A percentile compares a stretch with the other conserved stretches of the same genome.
phyloP scores from a whole-genome alignment of 2,329 filamentous ascomycete genomes.

The Colletotrichum sp. region DNA sequence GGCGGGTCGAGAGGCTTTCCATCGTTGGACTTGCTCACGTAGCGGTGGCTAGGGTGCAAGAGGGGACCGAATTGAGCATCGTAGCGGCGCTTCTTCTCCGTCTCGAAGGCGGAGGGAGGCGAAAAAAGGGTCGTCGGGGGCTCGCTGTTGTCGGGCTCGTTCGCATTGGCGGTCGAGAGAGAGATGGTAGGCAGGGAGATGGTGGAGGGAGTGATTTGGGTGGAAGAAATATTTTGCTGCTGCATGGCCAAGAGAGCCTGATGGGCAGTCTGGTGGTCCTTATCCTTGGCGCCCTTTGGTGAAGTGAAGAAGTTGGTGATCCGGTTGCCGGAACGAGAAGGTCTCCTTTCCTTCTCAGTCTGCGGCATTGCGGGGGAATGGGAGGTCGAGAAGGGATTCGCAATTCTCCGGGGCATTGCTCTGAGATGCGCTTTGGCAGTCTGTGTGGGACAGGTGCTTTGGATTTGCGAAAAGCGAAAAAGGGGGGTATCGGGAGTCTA shows the following conservation, averaged over 20 bases:
- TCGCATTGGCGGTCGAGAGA: constrained; percentile 82
- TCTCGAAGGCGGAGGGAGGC: constrained; percentile 84
- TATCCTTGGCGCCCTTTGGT: constrained; percentile 58
- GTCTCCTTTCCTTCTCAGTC: constrained; percentile 61
- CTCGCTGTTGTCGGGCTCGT: constrained; percentile 74
- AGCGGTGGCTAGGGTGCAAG: constrained; percentile 79
- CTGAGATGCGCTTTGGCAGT: constrained; percentile 24
- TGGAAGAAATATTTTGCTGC: constrained; percentile 61
- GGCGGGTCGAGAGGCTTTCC: constrained; percentile 82
- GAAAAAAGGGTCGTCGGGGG: constrained; percentile 81
- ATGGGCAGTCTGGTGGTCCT: constrained; percentile 69
- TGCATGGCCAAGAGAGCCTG: constrained; percentile 72
- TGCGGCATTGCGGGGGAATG: constrained; percentile 50
- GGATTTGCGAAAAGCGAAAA: background rate
- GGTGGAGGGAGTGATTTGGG: constrained; percentile 72
- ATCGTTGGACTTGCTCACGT: constrained; percentile 80
- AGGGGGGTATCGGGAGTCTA: background rate
- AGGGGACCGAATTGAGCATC: constrained; percentile 94
- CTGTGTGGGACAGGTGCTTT: constrained; percentile 2
- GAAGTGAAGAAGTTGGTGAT: constrained; percentile 85
- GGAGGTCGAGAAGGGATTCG: constrained; percentile 59
- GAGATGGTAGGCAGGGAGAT: constrained; percentile 89
- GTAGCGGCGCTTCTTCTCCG: constrained; percentile 73
- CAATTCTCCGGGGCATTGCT: constrained; percentile 64
- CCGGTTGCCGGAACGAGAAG: constrained; percentile 66